Conservation (phyloP, 495 filamentous ascomycete genomes). For the Xylaria sp. region DNA sequence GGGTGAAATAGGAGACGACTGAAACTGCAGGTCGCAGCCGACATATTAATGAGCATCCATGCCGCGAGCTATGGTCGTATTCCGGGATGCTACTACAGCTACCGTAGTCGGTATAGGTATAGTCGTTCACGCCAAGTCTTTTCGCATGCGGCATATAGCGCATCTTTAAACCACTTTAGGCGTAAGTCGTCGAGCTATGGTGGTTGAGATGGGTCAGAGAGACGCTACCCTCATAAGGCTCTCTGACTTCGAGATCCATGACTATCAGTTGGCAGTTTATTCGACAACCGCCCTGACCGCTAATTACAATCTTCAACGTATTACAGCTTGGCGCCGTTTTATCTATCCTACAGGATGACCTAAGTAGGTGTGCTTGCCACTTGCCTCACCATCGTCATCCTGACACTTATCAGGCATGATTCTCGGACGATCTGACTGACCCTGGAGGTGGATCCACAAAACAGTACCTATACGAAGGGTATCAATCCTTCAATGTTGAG, state of each 20-base stretch:
- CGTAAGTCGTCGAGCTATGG: not conserved
- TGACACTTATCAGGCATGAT: conserved; percentile 20
- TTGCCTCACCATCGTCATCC: conserved; percentile 13
- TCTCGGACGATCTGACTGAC: conserved; percentile 22
- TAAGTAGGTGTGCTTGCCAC: not conserved
- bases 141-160: not conserved
- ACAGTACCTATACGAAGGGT: not conserved
- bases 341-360: not conserved
- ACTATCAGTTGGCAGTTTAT: not conserved
- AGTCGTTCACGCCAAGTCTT: conserved; percentile 8
- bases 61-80: conserved; percentile 12
- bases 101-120: conserved; percentile 13
- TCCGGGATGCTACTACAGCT: conserved; percentile 10
- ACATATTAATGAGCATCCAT: conserved; percentile 13
- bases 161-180: conserved; percentile 4
- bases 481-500: not conserved
- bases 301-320: not conserved
- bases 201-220: not conserved
- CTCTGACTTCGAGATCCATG: not conserved
- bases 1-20: not conserved
- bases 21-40: not conserved
- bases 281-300: not conserved
- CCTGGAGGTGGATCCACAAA: not conserved
- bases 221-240: not conserved
- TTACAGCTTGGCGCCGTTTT: not conserved